Conservation (phyloP, 2,329 filamentous ascomycete species). For the Apiospora kogelbergensis region DNA sequence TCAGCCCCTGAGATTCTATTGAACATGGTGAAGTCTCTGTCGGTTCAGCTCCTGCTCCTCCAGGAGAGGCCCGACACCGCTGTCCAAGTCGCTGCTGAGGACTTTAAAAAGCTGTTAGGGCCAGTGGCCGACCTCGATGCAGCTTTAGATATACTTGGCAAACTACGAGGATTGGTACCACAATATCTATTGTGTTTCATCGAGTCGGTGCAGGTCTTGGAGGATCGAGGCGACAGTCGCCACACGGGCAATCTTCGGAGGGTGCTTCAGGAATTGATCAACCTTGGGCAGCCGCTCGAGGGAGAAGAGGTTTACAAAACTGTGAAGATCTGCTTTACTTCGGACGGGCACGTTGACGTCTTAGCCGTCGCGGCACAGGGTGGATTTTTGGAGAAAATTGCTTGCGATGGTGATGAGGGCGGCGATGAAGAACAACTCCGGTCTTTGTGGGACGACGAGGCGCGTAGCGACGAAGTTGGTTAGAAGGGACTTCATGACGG, state of each 20-base stretch:
- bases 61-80: no score
- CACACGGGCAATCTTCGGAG: neutral
- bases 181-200: neutral
- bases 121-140: neutral
- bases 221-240: neutral
- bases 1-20: neutral
- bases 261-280: neutral
- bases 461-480: neutral
- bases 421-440: neutral
- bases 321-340: neutral
- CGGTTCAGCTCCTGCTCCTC: neutral
- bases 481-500: neutral
- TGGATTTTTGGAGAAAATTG: neutral
- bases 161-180: neutral
- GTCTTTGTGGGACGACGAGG: neutral
- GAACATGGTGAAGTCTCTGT: neutral
- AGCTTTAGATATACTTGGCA: neutral
- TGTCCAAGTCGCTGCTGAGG: rapidly evolving
- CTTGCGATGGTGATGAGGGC: neutral
- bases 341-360: neutral
- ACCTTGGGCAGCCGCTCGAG: neutral
- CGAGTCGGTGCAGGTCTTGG: neutral
- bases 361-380: neutral
- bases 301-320: neutral
- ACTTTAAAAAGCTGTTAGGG: neutral